Percentiles rank a stretch among this genome's conserved stretches.
Conservation (phyloP, 2,329 filamentous ascomycete species). For the Grosmannia huntii region DNA sequence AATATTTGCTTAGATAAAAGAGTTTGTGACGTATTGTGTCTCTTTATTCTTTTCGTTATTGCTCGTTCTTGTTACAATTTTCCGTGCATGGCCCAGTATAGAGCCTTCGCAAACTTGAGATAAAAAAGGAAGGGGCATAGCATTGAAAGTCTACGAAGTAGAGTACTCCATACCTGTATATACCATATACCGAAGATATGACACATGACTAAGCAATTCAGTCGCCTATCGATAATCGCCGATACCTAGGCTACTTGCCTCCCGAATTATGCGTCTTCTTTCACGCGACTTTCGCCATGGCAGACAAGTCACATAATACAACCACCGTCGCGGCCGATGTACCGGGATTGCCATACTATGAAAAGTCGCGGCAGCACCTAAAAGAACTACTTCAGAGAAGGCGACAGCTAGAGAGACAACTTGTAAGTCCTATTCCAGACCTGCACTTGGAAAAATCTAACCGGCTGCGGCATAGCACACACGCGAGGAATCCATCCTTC, state of each 20-base stretch:
- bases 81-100: background rate
- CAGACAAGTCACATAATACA: conserved; percentile 17
- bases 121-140: background rate
- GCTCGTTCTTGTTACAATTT: background rate
- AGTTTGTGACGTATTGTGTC: background rate
- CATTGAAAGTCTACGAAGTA: background rate
- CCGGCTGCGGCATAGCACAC: conserved; percentile 1
- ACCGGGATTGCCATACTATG: conserved; percentile 53
- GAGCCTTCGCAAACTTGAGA: too few relatives aligned
- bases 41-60: background rate
- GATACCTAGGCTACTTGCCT: background rate
- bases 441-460: background rate
- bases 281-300: conserved; percentile 12
- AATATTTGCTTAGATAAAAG: background rate
- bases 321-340: conserved; percentile 23
- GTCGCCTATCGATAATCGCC: background rate
- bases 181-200: background rate
- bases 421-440: conserved; percentile 14
- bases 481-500: conserved; percentile 67
- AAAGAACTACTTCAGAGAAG: conserved; percentile 56
- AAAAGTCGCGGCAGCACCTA: conserved; percentile 55
- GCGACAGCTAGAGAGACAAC: conserved; percentile 32
- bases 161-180: too few relatives aligned
- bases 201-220: too few relatives aligned
- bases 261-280: background rate